Conservation (phyloP, 2,329 filamentous ascomycete species). For the Colletotrichum filicis region DNA sequence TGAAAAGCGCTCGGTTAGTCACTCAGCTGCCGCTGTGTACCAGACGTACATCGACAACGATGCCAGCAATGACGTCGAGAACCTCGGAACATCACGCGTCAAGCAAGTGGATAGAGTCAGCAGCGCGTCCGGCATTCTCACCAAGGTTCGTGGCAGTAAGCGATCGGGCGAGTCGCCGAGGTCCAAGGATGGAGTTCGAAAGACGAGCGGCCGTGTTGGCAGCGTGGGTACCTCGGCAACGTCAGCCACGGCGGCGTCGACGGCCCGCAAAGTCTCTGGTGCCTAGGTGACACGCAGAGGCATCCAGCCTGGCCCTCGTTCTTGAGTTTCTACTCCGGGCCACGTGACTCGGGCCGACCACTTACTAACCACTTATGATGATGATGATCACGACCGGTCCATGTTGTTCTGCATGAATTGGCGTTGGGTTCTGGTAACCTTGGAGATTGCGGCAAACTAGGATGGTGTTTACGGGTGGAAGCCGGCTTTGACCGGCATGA, state of each 20-base stretch:
- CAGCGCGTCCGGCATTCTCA: slow-evolving; percentile 66
- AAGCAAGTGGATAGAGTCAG: slow-evolving; percentile 66
- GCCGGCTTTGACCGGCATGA: slow-evolving; percentile 24
- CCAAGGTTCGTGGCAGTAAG: slow-evolving; percentile 74
- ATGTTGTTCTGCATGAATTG: slow-evolving; percentile 55
- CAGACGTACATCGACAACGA: slow-evolving; percentile 71
- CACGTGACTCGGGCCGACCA: slow-evolving; percentile 32
- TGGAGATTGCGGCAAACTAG: slow-evolving; percentile 30
- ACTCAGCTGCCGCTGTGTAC: slow-evolving; percentile 78
- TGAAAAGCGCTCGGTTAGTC: slow-evolving; percentile 79
- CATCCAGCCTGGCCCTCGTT: slow-evolving; percentile 17
- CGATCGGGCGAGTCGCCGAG: slow-evolving; percentile 62
- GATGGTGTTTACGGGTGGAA: slow-evolving; percentile 31
- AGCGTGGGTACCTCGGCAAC: slow-evolving; percentile 60
- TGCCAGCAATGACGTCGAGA: slow-evolving; percentile 77
- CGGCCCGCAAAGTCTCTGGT: slow-evolving; percentile 66
- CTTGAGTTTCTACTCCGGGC: slow-evolving; percentile 20
- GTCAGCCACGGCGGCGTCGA: slow-evolving; percentile 54
- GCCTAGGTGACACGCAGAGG: slow-evolving; percentile 45
- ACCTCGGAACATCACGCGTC: slow-evolving; percentile 69
- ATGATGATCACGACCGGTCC: slow-evolving; percentile 57
- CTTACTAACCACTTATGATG: slow-evolving; percentile 47
- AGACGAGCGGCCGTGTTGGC: slow-evolving; percentile 74
- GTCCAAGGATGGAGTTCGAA: slow-evolving; percentile 68
- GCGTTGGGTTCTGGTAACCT: slow-evolving; percentile 47